A percentile compares a stretch with the other conserved stretches of the same genome.
These are phyloP conservation scores for Adansonia rubrostipa DNA, from an alignment of 441 rosid genomes.

Conservation along the genomic window DNA sequence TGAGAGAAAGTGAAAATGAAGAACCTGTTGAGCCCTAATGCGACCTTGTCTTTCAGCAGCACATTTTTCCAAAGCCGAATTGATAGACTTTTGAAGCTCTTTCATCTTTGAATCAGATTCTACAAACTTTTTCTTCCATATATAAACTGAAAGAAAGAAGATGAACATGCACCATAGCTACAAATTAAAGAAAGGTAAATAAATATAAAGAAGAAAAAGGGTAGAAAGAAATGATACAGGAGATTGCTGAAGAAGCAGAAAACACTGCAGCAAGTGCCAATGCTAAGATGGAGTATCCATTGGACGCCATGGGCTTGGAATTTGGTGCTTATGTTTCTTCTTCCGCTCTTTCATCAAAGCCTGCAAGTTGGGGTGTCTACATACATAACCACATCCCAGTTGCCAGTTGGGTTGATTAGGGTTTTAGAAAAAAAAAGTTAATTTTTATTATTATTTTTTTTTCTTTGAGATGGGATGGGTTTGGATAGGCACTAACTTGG, in stretches of 20 bases:
- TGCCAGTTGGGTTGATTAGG: not conserved
- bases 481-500: not conserved
- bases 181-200: not conserved
- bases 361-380: not conserved
- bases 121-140: conserved; percentile 44
- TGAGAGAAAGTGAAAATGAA: not conserved
- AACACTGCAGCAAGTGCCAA: conserved; percentile 48
- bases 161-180: not conserved
- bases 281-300: conserved; percentile 30
- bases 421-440: not conserved
- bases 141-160: conserved; percentile 44
- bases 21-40: conserved; percentile 80
- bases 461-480: not conserved
- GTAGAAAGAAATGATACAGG: conserved; percentile 38
- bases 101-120: conserved; percentile 38
- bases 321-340: not conserved
- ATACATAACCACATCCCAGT: no score
- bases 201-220: conserved; percentile 15
- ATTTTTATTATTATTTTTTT: not conserved
- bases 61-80: conserved; percentile 57
- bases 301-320: not conserved
- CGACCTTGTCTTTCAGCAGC: conserved; percentile 91
- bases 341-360: not conserved
- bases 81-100: conserved; percentile 64
- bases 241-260: conserved; percentile 53